These are phyloP conservation scores for Trichoderma asperellum DNA, from an alignment of 2,329 filamentous ascomycete genomes.

Conservation along the genomic window DNA sequence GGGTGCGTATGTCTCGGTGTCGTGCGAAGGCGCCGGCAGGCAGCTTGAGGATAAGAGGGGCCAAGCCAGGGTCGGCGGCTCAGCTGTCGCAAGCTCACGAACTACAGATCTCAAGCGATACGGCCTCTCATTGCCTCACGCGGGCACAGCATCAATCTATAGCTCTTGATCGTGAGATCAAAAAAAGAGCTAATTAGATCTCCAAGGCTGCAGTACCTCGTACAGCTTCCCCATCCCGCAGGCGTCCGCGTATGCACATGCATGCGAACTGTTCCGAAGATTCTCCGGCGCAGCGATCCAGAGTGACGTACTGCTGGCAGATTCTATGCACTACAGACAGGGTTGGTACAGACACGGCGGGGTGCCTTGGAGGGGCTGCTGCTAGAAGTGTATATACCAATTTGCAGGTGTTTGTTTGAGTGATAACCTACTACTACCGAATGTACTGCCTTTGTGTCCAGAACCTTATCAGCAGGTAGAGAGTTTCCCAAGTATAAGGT, in stretches of 20 bases:
- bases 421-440: too few species aligned
- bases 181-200: slow-evolving; percentile 14
- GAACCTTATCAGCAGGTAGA: too few species aligned
- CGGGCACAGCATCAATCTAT: not conserved
- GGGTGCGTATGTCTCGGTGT: not conserved
- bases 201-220: not conserved
- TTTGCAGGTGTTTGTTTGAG: not conserved
- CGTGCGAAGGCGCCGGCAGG: not conserved
- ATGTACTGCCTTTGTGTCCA: too few species aligned
- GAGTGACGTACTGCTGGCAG: slow-evolving; percentile 21
- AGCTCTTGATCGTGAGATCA: slow-evolving; percentile 3
- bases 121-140: slow-evolving; percentile 4
- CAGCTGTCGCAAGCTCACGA: slow-evolving; percentile 24
- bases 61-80: not conserved
- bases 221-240: slow-evolving; percentile 21
- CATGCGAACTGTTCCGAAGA: slow-evolving; percentile 25
- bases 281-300: slow-evolving; percentile 21
- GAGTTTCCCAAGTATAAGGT: too few species aligned
- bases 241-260: slow-evolving; percentile 27
- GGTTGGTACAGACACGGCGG: not conserved
- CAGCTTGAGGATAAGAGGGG: not conserved
- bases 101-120: not conserved
- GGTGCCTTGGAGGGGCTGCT: not conserved
- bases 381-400: not conserved
- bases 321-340: not conserved